Percentiles rank a stretch among this genome's conserved stretches.
Conservation (phyloP, 1,284 basidiomycete genomes). For the Sporisorium graminicola region DNA sequence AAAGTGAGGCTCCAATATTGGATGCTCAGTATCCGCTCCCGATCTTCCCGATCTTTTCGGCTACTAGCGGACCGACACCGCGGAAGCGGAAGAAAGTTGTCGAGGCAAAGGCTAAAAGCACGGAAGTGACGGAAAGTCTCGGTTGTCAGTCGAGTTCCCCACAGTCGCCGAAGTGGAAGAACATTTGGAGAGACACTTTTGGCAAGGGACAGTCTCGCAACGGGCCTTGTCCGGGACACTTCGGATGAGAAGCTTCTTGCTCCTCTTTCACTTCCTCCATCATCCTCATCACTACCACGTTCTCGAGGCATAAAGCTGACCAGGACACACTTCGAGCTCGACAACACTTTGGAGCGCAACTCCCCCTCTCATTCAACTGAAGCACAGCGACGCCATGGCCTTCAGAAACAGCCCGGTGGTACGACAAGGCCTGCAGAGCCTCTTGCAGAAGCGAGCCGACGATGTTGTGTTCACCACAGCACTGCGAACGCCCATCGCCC, state of each 20-base stretch:
- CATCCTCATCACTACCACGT: neutral
- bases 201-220: too few relatives aligned
- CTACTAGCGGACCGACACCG: slow-evolving; percentile 24
- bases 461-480: slow-evolving; percentile 69
- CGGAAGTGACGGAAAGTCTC: slow-evolving; percentile 38
- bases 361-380: neutral
- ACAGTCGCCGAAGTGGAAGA: slow-evolving; percentile 31
- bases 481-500: slow-evolving; percentile 69
- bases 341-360: neutral
- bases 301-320: neutral
- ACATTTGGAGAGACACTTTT: slow-evolving; percentile 8
- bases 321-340: neutral
- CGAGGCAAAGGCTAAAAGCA: neutral
- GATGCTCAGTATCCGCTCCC: neutral
- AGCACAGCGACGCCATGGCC: slow-evolving; percentile 38
- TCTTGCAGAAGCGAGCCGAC: slow-evolving; percentile 60
- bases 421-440: slow-evolving; percentile 49
- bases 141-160: slow-evolving; percentile 2
- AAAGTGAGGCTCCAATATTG: neutral
- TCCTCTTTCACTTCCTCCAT: neutral
- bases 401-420: slow-evolving; percentile 42
- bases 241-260: slow-evolving; percentile 1
- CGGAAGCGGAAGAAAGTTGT: slow-evolving; percentile 49
- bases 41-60: slow-evolving; percentile 15
- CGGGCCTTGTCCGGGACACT: slow-evolving; percentile 20